These are phyloP conservation scores for Marasmius sp. DNA, from an alignment of 1,284 basidiomycete genomes.

Conservation along the genomic window DNA sequence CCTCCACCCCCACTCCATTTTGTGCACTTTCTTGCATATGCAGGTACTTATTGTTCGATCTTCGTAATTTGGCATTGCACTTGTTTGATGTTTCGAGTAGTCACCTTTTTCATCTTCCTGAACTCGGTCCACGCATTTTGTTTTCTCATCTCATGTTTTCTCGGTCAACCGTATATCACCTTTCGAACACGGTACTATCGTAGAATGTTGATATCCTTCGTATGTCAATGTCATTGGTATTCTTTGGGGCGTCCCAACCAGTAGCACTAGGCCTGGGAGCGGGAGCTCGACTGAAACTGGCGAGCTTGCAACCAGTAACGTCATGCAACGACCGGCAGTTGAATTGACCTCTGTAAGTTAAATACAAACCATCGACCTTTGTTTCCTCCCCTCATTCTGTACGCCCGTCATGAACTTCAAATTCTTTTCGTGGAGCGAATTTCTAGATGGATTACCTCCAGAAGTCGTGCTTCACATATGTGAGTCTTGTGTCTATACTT, in stretches of 20 bases:
- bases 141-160: neutral
- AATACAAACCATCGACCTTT: neutral
- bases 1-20: neutral
- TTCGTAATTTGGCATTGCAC: neutral
- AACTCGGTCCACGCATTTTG: neutral
- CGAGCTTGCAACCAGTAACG: neutral
- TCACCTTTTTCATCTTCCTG: neutral
- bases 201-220: no score
- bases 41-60: neutral
- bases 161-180: neutral
- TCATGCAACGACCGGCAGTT: neutral
- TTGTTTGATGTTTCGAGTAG: neutral
- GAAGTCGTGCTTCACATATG: conserved; percentile 61
- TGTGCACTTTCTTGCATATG: neutral
- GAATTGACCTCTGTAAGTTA: neutral
- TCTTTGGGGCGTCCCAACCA: no score
- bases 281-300: no score
- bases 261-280: no score
- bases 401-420: neutral
- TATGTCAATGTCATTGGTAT: no score
- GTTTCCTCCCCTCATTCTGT: neutral
- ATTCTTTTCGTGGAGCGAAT: neutral
- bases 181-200: no score
- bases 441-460: conserved; percentile 38
- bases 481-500: conserved; percentile 27